Base-by-base conservation (phyloP, 371 early-diverging fungal genomes). In the Apophysomyces sp. region DNA sequence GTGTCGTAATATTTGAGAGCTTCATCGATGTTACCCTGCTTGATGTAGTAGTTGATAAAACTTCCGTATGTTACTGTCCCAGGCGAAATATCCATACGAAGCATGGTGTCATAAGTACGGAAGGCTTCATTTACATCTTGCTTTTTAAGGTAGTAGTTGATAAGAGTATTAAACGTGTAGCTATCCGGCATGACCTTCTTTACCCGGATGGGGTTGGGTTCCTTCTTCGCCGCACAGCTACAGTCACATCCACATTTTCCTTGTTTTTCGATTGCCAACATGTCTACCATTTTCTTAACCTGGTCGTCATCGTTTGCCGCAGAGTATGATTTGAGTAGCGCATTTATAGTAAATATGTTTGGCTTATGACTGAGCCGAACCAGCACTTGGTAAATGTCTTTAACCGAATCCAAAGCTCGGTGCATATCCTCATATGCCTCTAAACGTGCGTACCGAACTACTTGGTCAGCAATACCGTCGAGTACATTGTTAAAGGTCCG, bases 161-260 rank as follows among this genome's bases (percentile, higher is more conserved):
- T 71, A 40, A 72, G 54, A 21, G 61, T 68, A 39, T 68, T 68
- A 29, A 63, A 72, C 2, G 72, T 72, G 26, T 66, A 72, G 24
- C 34, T 30, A 36, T 72, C 69, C 21, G 72, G 72, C 16, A 27
- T 52, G 18, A 71, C 36, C 15, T 26, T 61, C 21, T 24, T 61
- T 13, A 24, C 39, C 40, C 29, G 37, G 34, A 16, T 15, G 11
- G 18, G 41, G 3, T 52, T 49, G 30, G 31, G 15, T 32, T 4
- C 27, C 44, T 57, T 37, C 4, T 5, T 4, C 28, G 18, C 9
- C 37, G 52, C 16, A 13, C 52, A 55, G 13, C 62, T 59, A 56
- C 67, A 65, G 2, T 52, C 21, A 28, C 65, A 64, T 51, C 64
- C 63, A 9, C 60, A 63, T 15, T 34, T 34, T 1, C 63, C 70